Evolutionary conservation across 306 rosid genomes (phyloP).

Genomic region (Luffa acutangula): DNA sequence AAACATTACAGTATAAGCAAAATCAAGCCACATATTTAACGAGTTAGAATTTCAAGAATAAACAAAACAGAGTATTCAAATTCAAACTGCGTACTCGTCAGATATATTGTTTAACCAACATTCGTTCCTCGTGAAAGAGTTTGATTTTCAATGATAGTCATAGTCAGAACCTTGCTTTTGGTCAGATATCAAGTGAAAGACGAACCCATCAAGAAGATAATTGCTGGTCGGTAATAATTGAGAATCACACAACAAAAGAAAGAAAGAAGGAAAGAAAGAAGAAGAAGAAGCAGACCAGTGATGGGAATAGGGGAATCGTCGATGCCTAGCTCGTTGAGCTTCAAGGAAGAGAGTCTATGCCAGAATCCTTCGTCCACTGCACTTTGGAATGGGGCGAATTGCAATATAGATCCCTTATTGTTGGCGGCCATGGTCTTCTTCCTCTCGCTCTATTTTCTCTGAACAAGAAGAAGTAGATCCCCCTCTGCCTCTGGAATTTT

Average conservation of each 20-base stretch:
- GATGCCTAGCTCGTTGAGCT: slow-evolving; percentile 95
- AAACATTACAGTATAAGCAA: neutral
- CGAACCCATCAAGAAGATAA: neutral
- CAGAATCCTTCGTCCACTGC: slow-evolving; percentile 91
- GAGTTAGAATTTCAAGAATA: neutral
- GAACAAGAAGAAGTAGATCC: neutral
- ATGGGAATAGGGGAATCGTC: slow-evolving; percentile 82
- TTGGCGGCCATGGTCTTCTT: slow-evolving; percentile 28
- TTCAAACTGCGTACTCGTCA: neutral
- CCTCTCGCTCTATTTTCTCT: neutral
- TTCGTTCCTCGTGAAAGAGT: neutral
- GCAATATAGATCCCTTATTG: slow-evolving; percentile 34
- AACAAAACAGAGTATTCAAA: neutral
- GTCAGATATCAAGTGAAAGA: neutral
- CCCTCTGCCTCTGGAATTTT: neutral
- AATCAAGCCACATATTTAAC: neutral
- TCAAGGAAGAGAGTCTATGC: slow-evolving; percentile 80
- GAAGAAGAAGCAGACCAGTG: slow-evolving; percentile 29
- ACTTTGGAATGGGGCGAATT: slow-evolving; percentile 85
- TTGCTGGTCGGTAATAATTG: neutral
- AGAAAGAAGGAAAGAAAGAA: neutral
- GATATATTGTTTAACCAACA: neutral
- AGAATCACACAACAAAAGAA: neutral
- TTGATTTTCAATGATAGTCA: neutral
- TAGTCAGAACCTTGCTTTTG: neutral